A percentile compares a stretch with the other conserved stretches of the same genome.
These are phyloP conservation scores for Hypoxylon lienhwacheense DNA, from an alignment of 495 filamentous ascomycete species.

Conservation along the genomic window DNA sequence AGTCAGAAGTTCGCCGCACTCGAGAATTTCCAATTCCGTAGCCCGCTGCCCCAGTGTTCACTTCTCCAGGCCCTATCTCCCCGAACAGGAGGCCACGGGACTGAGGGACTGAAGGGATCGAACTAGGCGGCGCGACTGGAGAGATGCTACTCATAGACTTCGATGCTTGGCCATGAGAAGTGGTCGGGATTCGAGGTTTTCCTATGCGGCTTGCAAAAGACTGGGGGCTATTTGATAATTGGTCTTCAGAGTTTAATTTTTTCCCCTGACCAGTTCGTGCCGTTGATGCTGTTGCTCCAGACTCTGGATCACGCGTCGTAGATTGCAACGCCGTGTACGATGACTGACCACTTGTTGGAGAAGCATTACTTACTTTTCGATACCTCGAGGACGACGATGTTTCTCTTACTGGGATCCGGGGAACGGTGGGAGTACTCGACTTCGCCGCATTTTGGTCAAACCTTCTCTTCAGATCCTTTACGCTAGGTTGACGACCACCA, in stretches of 20 bases:
- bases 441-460: slow-evolving; percentile 51
- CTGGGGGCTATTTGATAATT: slow-evolving; percentile 50
- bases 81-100: slow-evolving; percentile 52
- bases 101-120: slow-evolving; percentile 32
- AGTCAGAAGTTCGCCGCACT: slow-evolving; percentile 52
- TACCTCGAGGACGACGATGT: slow-evolving; percentile 32
- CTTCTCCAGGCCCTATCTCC: slow-evolving; percentile 51
- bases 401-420: slow-evolving; percentile 41
- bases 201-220: slow-evolving; percentile 57
- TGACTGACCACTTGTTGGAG: slow-evolving; percentile 37
- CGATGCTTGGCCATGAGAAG: slow-evolving; percentile 45
- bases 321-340: slow-evolving; percentile 43
- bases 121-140: slow-evolving; percentile 30
- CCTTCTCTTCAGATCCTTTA: slow-evolving; percentile 58
- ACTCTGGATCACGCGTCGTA: slow-evolving; percentile 39
- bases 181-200: slow-evolving; percentile 46
- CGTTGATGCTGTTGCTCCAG: slow-evolving; percentile 34
- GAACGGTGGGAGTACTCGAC: slow-evolving; percentile 23
- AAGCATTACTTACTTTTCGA: slow-evolving; percentile 35
- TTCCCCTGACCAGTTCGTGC: slow-evolving; percentile 46
- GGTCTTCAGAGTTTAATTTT: slow-evolving; percentile 46
- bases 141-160: slow-evolving; percentile 51
- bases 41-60: slow-evolving; percentile 44
- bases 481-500: slow-evolving; percentile 47
- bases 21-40: slow-evolving; percentile 52